phyloP scores from a whole-genome alignment of 768 basidiomycete genomes.

The Kwoniella sp. region DNA sequence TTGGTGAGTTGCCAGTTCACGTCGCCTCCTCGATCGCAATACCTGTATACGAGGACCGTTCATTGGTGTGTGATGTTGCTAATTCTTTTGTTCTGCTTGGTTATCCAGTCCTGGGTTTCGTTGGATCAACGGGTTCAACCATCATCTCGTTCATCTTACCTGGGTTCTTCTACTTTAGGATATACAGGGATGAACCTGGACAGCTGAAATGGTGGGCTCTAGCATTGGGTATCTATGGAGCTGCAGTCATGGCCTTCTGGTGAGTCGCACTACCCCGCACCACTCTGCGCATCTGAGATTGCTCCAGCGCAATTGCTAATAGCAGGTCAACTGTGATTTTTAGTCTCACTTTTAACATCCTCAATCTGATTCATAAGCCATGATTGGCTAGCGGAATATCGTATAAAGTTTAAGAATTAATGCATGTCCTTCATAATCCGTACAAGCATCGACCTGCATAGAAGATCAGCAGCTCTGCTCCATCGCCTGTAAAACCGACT shows the following conservation, averaged over 20 bases:
- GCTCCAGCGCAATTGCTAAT: constrained; percentile 10
- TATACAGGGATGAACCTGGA: constrained; percentile 69
- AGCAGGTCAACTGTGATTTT: neutral
- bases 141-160: constrained; percentile 96
- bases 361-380: constrained; percentile 8
- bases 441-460: no score
- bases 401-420: neutral
- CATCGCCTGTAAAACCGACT: no score
- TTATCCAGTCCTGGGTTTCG: constrained; percentile 80
- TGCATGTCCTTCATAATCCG: neutral
- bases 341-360: constrained; percentile 30
- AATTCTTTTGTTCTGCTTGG: no score
- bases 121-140: constrained; percentile 93
- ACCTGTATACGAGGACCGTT: no score
- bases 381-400: neutral
- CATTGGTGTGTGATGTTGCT: no score
- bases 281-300: neutral
- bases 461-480: neutral
- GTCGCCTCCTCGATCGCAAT: no score
- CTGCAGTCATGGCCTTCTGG: constrained; percentile 83
- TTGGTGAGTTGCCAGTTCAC: constrained; percentile 38
- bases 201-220: constrained; percentile 65
- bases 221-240: constrained; percentile 73
- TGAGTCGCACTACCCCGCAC: constrained; percentile 57
- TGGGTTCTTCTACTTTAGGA: constrained; percentile 89